Conservation (phyloP, 148 eudicot species). For the Rhododendron mucronatum region DNA sequence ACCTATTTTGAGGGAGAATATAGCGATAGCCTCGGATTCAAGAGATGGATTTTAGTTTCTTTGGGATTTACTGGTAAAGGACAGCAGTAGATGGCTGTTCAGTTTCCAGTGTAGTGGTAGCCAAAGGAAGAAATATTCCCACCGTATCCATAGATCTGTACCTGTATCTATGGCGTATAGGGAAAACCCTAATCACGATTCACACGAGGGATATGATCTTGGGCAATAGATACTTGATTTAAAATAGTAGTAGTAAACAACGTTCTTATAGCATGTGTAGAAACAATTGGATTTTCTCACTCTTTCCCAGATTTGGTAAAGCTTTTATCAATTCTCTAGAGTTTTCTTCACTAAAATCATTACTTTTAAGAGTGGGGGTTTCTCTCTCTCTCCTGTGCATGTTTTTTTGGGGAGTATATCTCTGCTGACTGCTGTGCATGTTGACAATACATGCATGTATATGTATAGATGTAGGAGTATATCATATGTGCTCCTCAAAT, state of each 20-base stretch:
- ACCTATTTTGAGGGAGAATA: not conserved
- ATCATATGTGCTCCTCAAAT: not conserved
- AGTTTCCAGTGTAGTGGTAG: not conserved
- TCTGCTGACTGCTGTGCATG: not conserved
- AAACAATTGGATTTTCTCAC: not conserved
- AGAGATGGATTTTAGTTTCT: not conserved
- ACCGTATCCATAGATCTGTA: not conserved
- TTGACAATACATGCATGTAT: not conserved
- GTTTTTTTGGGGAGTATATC: not conserved
- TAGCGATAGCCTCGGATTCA: not conserved
- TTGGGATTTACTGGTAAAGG: not conserved
- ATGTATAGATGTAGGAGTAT: no score
- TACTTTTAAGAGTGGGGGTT: not conserved
- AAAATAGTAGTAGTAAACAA: not conserved
- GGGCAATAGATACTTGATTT: not conserved
- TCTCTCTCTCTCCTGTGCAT: not conserved
- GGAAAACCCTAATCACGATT: slow-evolving; percentile 26
- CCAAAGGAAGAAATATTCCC: not conserved
- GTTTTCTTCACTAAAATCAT: not conserved
- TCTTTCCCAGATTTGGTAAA: not conserved
- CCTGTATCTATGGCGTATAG: not conserved
- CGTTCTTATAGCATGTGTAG: not conserved
- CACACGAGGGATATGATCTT: slow-evolving; percentile 12
- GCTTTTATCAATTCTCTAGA: not conserved
- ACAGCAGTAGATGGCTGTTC: slow-evolving; percentile 3